A percentile compares a stretch with the other conserved stretches of the same genome.
Evolutionary conservation across 2,329 filamentous ascomycete genomes (phyloP).

Genomic region (Penicillium concentricum): DNA sequence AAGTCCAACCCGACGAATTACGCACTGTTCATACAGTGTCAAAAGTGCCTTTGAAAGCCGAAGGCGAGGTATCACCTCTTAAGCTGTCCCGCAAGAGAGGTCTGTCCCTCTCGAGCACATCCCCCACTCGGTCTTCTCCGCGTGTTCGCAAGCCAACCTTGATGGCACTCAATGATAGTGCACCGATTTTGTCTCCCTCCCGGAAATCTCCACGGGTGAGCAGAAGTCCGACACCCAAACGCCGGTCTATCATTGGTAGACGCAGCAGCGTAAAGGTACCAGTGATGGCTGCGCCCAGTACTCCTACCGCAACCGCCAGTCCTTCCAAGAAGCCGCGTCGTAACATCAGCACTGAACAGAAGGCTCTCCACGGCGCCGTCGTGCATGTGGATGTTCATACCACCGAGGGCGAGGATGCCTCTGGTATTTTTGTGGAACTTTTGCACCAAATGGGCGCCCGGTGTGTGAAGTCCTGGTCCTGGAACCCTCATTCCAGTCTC

Average conservation of each 20-base stretch:
- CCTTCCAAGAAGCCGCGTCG: conserved; percentile 31
- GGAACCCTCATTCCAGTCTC: conserved; percentile 59
- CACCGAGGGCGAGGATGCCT: conserved; percentile 76
- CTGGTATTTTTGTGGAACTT: conserved; percentile 76
- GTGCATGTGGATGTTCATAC: conserved; percentile 84
- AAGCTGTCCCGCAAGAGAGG: conserved; percentile 48
- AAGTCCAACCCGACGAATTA: conserved; percentile 44
- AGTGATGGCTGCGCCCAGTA: conserved; percentile 10
- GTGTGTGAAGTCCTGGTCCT: conserved; percentile 73
- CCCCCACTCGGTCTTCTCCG: conserved; percentile 33
- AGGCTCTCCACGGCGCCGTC: conserved; percentile 66
- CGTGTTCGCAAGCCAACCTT: conserved; percentile 26
- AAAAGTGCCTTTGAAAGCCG: conserved; percentile 72
- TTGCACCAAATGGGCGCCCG: conserved; percentile 78
- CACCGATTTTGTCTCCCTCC: conserved; percentile 29
- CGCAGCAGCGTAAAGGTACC: conserved; percentile 11
- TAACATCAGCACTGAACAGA: conserved; percentile 23
- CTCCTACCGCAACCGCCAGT: conserved; percentile 22
- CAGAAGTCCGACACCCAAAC: conserved; percentile 21
- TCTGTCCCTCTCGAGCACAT: conserved; percentile 54
- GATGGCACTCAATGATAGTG: conserved; percentile 21
- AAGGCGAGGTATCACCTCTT: conserved; percentile 52
- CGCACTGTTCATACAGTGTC: conserved; percentile 69
- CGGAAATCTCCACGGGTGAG: conserved; percentile 24
- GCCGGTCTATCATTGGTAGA: conserved; percentile 14